Percentiles rank a stretch among this genome's conserved stretches.
phyloP scores from a whole-genome alignment of 2,329 filamentous ascomycete genomes.

The Xylariaceae sp. region DNA sequence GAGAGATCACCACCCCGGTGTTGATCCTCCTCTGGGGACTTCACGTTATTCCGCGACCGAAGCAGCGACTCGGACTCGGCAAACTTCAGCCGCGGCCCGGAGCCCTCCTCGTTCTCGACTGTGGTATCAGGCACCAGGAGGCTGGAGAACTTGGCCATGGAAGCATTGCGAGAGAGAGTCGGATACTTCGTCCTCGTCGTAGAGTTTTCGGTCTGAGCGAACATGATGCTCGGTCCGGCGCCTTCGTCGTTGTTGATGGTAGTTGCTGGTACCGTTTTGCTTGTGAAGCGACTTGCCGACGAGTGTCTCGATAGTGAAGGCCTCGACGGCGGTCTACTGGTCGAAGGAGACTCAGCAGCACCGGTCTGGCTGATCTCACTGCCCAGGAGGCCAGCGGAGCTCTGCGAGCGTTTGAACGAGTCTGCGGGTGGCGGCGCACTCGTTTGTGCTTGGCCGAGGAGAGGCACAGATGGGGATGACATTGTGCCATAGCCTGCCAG shows the following conservation, averaged over 20 bases:
- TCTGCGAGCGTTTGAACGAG: slow-evolving; percentile 6
- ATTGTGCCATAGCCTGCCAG: slow-evolving; percentile 25
- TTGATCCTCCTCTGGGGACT: slow-evolving; percentile 22
- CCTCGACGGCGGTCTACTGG: slow-evolving; percentile 22
- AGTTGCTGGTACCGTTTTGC: slow-evolving; percentile 64
- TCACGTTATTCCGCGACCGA: slow-evolving; percentile 31
- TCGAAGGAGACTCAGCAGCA: slow-evolving; percentile 2
- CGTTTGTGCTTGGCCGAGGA: no score
- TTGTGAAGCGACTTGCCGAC: slow-evolving; percentile 59
- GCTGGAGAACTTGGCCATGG: slow-evolving; percentile 52
- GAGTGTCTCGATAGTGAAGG: slow-evolving; percentile 46
- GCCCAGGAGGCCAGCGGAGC: slow-evolving; percentile 6
- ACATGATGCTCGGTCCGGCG: slow-evolving; percentile 66
- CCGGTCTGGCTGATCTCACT: slow-evolving; percentile 3
- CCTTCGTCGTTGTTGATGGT: slow-evolving; percentile 58
- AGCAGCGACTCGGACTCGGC: slow-evolving; percentile 34
- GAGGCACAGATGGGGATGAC: slow-evolving; percentile 2
- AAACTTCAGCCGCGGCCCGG: slow-evolving; percentile 59
- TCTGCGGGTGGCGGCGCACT: slow-evolving; percentile 7
- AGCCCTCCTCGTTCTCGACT: slow-evolving; percentile 46
- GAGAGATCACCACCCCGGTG: slow-evolving; percentile 24
- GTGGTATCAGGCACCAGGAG: slow-evolving; percentile 55
- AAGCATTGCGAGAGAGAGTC: slow-evolving; percentile 37
- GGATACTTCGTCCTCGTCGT: slow-evolving; percentile 26
- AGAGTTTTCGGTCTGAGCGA: slow-evolving; percentile 43